Base-by-base conservation (phyloP, 176 grass and related monocot species). In the Zizania latifolia region DNA sequence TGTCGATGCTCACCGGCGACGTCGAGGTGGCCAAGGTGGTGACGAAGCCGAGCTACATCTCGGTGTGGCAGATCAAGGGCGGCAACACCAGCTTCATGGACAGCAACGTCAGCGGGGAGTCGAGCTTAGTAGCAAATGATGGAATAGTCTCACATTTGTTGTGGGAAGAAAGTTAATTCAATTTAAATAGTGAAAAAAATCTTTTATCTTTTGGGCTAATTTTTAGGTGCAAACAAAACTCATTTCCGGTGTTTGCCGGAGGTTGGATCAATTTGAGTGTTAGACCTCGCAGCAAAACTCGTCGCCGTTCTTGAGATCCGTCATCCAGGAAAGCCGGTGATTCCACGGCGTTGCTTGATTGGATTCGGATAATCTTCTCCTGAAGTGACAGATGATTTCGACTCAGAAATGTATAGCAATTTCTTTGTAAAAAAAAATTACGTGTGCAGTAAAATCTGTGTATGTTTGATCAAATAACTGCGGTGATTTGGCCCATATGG, bases 31-130 rank as follows among this genome's bases (percentile, higher is more conserved):
- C 8, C 0, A 62, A 82, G 46, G 85, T 88, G 40, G 81, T 72
- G 32, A 75, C 70, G 30, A 93, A 62, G 71, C 90, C 93, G 1
- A 88, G 90, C 63, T 93, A 93, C 75, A 78, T 97, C 64, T 86
- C 90, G 14, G 90, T 90, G 37, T 93, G 85, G 87, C 84, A 97
- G 55, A 81, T 89, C 81, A 84, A 86, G 58, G 88, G 79, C 27
- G 55, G 83, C 1, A 74, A 77, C 54, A 79, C 57, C 68, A 86
- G 59, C 70, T 86, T 71, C 79, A 40, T 65, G 38, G 78, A 65
- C 62, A 63, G 73, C 78, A 32, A 71, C 0, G 57, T 70, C 71
- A 59, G 48, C 28, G 43, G 31, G 14, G 71, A 75, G 51, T 58
- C 77, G 8, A 85, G 50, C 74, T 33, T n/a, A n/a, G n/a, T n/a